Conservation (phyloP, 768 basidiomycete genomes). For the Trametes maxima region DNA sequence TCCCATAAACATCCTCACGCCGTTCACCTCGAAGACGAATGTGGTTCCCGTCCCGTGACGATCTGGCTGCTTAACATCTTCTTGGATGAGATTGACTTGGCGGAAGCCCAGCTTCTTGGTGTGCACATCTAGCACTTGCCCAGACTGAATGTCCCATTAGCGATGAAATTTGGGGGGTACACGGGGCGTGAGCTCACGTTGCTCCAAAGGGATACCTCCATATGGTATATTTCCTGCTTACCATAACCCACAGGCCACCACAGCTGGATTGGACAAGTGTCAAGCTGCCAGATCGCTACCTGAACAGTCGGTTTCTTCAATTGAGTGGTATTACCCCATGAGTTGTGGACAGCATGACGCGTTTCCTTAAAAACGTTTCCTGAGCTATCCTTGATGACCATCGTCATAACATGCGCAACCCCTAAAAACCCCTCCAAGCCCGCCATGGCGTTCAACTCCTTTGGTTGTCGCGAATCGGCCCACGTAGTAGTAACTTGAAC, state of each 20-base stretch:
- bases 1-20: constrained; percentile 48
- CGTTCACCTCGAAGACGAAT: constrained; percentile 55
- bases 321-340: no score
- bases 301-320: no score
- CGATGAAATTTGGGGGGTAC: no score
- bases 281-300: not conserved
- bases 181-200: constrained; percentile 19
- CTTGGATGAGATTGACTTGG: constrained; percentile 45
- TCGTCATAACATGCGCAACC: no score
- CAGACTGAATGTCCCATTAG: no score
- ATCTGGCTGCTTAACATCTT: constrained; percentile 39
- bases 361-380: no score
- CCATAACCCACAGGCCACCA: constrained; percentile 51
- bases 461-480: constrained; percentile 19
- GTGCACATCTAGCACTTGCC: constrained; percentile 1
- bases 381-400: no score
- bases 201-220: constrained; percentile 37
- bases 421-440: constrained; percentile 3
- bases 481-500: constrained; percentile 32
- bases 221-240: constrained; percentile 39
- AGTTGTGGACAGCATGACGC: no score
- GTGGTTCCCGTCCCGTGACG: constrained; percentile 40
- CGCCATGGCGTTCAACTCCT: constrained; percentile 30
- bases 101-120: constrained; percentile 46
- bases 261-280: constrained; percentile 34